Evolutionary conservation across 768 basidiomycete genomes (phyloP).

Genomic region (Tephrocybe sp.): DNA sequence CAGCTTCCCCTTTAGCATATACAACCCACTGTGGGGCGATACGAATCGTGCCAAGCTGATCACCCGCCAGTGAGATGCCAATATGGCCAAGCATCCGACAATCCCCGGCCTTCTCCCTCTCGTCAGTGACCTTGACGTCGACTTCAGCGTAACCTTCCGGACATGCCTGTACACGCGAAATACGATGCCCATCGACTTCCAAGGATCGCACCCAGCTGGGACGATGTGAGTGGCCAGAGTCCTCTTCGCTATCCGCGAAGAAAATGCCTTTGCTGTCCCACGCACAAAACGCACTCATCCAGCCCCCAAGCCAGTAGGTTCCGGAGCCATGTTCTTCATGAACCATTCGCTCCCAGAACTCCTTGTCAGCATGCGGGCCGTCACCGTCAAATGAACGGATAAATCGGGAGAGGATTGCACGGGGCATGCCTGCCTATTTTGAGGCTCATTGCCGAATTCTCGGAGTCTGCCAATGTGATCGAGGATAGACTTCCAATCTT

Average conservation of each 20-base stretch:
- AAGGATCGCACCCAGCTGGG: background rate
- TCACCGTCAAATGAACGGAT: constrained; percentile 17
- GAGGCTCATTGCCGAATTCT: constrained; percentile 22
- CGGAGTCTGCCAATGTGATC: constrained; percentile 19
- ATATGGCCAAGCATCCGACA: constrained; percentile 26
- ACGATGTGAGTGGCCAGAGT: too few species aligned
- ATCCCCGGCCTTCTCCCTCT: constrained; percentile 1
- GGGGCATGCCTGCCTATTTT: constrained; percentile 20
- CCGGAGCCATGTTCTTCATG: constrained; percentile 5
- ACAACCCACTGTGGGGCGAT: constrained; percentile 21
- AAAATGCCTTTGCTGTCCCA: constrained; percentile 9
- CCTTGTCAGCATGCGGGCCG: background rate
- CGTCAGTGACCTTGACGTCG: constrained; percentile 11
- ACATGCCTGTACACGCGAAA: background rate
- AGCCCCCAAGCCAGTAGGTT: constrained; percentile 5
- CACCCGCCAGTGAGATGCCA: constrained; percentile 7
- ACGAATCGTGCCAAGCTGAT: constrained; percentile 10
- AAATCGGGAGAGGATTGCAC: constrained; percentile 19
- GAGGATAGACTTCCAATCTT: constrained; percentile 23
- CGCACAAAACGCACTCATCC: constrained; percentile 14
- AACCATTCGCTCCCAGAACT: constrained; percentile 11
- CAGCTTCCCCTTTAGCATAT: constrained; percentile 18
- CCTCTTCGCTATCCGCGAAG: too few species aligned
- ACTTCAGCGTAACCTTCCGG: constrained; percentile 11
- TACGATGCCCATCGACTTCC: background rate